Evolutionary conservation across 352 stramenopile genomes (phyloP).

Genomic region (Thraustochytrium aureum): DNA sequence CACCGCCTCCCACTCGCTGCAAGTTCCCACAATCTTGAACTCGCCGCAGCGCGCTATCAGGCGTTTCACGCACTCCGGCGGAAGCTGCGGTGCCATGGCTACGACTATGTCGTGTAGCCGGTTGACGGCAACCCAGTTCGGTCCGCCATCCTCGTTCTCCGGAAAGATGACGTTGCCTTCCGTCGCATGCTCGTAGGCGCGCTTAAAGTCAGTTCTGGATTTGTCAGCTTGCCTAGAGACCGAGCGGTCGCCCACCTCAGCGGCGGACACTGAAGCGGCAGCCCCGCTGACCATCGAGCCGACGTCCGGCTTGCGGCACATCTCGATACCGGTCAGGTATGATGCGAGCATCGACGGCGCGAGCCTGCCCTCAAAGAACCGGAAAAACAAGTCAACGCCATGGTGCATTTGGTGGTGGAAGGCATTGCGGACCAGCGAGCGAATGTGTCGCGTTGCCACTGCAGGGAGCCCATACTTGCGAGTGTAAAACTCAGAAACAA

Average conservation of each 20-base stretch:
- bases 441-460: background rate
- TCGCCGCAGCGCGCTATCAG: background rate
- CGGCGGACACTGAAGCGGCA: background rate
- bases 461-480: slow-evolving; percentile 10
- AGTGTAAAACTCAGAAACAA: background rate
- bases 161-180: background rate
- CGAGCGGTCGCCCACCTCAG: background rate
- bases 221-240: background rate
- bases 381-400: slow-evolving; percentile 1
- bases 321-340: background rate
- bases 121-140: background rate
- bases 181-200: background rate
- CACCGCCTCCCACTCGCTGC: background rate
- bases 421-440: background rate
- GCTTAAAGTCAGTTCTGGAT: background rate
- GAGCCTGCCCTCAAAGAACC: slow-evolving; percentile 2
- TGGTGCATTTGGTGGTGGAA: background rate
- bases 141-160: background rate
- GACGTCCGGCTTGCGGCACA: background rate
- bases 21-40: background rate
- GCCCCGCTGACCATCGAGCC: background rate
- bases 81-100: background rate
- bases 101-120: background rate
- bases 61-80: background rate
- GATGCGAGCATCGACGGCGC: background rate